Conservation (phyloP, 805 yeast genomes). For the Metschnikowia similis region DNA sequence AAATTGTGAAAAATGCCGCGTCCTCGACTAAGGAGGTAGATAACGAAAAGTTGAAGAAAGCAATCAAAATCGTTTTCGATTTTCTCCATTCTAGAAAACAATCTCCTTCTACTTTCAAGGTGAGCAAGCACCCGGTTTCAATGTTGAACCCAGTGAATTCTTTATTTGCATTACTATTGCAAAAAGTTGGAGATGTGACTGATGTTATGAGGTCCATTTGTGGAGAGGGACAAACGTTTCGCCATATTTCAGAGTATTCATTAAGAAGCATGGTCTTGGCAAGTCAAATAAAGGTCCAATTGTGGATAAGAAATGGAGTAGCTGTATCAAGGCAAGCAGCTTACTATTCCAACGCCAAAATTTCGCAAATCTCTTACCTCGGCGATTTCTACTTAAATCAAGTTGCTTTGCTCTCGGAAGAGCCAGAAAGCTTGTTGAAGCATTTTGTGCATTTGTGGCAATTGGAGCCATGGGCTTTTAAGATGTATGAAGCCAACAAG, state of each 20-base stretch:
- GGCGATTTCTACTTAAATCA: constrained; percentile 48
- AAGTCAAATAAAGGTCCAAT: constrained; percentile 58
- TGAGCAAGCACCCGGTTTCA: constrained; percentile 49
- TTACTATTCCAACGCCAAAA: constrained; percentile 40
- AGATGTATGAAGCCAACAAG: constrained; percentile 15
- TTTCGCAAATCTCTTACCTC: constrained; percentile 37
- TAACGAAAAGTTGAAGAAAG: constrained; percentile 30
- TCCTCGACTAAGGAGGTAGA: constrained; percentile 31
- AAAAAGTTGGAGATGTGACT: constrained; percentile 22
- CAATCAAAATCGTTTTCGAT: constrained; percentile 27
- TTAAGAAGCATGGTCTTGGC: constrained; percentile 57
- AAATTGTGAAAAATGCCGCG: constrained; percentile 37
- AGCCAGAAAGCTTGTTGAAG: constrained; percentile 31
- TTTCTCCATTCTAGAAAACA: constrained; percentile 25
- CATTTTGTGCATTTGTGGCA: constrained; percentile 56
- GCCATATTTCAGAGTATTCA: constrained; percentile 51
- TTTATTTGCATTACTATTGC: constrained; percentile 45
- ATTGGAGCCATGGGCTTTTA: constrained; percentile 20
- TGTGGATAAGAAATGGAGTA: constrained; percentile 73
- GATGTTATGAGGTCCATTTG: background rate
- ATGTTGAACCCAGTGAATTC: constrained; percentile 60
- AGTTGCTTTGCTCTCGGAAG: constrained; percentile 35
- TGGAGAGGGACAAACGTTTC: constrained; percentile 18
- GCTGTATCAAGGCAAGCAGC: constrained; percentile 49
- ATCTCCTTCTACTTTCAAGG: constrained; percentile 26